Conservation (phyloP, 2,329 filamentous ascomycete species). For the Fusarium siculi region DNA sequence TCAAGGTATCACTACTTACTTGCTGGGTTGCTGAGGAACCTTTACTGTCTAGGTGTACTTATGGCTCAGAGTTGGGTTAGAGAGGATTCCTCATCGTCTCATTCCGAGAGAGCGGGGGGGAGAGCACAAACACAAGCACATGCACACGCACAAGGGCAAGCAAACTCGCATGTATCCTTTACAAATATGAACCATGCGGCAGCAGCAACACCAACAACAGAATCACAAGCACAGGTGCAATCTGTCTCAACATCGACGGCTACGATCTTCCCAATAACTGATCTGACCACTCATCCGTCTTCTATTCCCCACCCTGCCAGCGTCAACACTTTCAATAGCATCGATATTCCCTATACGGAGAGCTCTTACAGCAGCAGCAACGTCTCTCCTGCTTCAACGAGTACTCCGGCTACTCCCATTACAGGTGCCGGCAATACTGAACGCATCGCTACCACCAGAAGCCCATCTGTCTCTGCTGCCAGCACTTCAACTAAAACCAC, state of each 20-base stretch:
- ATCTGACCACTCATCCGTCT: constrained; percentile 13
- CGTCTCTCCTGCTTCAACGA: constrained; percentile 30
- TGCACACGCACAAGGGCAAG: background rate
- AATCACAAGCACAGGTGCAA: background rate
- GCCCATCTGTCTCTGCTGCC: constrained; percentile 9
- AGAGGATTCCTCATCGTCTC: constrained; percentile 37
- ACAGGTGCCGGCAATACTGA: constrained; percentile 9
- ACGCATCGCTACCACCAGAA: constrained; percentile 1
- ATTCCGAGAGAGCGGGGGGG: constrained; percentile 21
- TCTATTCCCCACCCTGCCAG: constrained; percentile 4
- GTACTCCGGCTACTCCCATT: constrained; percentile 27
- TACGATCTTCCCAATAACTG: constrained; percentile 9
- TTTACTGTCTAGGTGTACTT: constrained; percentile 5
- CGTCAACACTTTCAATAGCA: constrained; percentile 7
- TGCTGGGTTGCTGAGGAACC: background rate
- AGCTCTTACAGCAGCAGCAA: constrained; percentile 34
- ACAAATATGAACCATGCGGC: constrained; percentile 12
- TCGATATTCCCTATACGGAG: constrained; percentile 26
- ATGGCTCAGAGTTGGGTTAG: constrained; percentile 38
- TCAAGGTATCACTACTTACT: background rate
- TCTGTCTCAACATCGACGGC: background rate
- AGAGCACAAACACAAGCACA: constrained; percentile 9
- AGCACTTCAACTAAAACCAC: background rate
- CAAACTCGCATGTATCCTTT: constrained; percentile 11
- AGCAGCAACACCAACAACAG: constrained; percentile 5